phyloP scores from a whole-genome alignment of 148 eudicot genomes.

The Persicaria tinctoria region DNA sequence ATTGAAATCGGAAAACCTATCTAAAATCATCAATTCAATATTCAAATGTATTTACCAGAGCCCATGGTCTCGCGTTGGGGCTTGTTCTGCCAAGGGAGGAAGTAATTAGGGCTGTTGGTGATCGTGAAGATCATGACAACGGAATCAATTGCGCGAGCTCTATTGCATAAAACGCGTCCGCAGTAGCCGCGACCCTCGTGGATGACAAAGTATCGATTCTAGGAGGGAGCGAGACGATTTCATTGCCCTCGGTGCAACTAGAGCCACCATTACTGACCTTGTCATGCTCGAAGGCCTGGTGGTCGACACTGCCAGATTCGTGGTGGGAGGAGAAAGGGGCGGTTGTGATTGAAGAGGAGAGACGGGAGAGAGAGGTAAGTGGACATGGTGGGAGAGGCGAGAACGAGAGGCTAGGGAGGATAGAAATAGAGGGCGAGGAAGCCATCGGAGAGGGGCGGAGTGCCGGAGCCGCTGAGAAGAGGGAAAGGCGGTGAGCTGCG shows the following conservation, averaged over 20 bases:
- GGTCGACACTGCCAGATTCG: background rate
- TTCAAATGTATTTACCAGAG: conserved; percentile 35
- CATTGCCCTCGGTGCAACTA: background rate
- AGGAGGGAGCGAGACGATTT: background rate
- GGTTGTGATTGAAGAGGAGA: background rate
- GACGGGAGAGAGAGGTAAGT: background rate
- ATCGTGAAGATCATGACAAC: conserved; percentile 90
- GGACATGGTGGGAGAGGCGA: background rate
- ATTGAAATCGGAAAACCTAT: background rate
- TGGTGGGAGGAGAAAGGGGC: background rate
- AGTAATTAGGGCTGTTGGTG: conserved; percentile 72
- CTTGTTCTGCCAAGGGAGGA: conserved; percentile 94
- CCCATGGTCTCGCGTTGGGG: conserved; percentile 89
- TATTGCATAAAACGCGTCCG: conserved; percentile 49
- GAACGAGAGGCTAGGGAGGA: background rate
- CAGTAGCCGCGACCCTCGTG: background rate
- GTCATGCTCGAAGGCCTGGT: background rate
- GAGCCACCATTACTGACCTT: background rate
- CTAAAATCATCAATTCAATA: background rate
- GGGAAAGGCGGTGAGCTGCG: conserved; percentile 12
- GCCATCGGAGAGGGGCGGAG: conserved; percentile 1
- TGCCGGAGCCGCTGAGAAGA: no score
- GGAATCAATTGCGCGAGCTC: conserved; percentile 80
- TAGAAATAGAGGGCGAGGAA: background rate
- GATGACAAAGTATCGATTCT: background rate